Evolutionary conservation across 2,329 filamentous ascomycete species (phyloP).

Genomic region (Coniochaeta sp.): DNA sequence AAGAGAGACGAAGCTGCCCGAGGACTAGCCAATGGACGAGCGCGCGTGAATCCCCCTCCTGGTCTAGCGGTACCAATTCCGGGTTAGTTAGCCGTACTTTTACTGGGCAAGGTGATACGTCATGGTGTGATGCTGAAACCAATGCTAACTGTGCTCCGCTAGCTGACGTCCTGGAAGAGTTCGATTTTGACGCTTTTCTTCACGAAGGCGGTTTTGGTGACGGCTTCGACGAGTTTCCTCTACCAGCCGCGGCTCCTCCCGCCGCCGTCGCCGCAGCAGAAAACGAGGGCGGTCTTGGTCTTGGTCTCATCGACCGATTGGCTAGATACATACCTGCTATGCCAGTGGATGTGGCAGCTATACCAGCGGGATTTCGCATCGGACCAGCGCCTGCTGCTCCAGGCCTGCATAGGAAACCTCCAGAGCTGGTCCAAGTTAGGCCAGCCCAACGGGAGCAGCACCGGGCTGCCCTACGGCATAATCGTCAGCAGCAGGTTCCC

Average conservation of each 20-base stretch:
- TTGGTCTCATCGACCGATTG: not conserved
- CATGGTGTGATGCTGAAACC: not conserved
- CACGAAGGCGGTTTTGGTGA: not conserved
- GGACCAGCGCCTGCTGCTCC: not conserved
- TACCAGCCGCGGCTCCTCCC: not conserved
- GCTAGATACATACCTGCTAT: not conserved
- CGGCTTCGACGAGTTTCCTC: not conserved
- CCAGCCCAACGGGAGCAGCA: not conserved
- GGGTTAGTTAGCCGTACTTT: not conserved
- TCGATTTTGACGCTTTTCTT: not conserved
- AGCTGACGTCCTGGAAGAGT: not conserved
- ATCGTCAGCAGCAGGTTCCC: not conserved
- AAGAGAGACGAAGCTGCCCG: constrained; percentile 1
- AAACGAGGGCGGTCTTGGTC: not conserved
- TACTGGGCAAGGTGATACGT: not conserved
- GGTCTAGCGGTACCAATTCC: not conserved
- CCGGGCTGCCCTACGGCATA: no score
- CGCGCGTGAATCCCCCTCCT: not conserved
- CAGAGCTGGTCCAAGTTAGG: not conserved
- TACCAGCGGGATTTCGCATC: not conserved
- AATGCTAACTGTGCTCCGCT: not conserved
- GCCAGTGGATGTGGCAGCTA: not conserved
- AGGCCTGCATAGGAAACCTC: not conserved
- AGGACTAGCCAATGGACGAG: not conserved
- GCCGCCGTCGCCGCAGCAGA: not conserved